These are phyloP conservation scores for Coleophoma cylindrospora DNA, from an alignment of 2,329 filamentous ascomycete species.

Conservation along the genomic window DNA sequence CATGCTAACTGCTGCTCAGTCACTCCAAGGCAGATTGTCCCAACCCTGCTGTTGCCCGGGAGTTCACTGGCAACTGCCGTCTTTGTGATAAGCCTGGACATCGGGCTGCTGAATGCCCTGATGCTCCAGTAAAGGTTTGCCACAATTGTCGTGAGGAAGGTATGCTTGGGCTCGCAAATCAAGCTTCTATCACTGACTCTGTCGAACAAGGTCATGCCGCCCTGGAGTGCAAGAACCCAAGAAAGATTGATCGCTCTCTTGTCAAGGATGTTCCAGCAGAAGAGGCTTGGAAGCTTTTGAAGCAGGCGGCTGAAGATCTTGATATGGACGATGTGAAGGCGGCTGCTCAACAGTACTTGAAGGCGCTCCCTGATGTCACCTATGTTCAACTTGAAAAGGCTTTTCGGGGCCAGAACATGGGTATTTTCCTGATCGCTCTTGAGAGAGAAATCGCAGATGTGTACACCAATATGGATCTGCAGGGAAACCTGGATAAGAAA, in stretches of 20 bases:
- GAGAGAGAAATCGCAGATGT: conserved; percentile 51
- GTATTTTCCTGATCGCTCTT: conserved; percentile 56
- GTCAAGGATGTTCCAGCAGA: conserved; percentile 46
- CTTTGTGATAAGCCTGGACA: conserved; percentile 50
- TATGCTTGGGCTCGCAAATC: conserved; percentile 23
- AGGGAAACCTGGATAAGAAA: conserved; percentile 62
- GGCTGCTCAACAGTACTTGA: conserved; percentile 55
- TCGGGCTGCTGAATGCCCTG: conserved; percentile 57
- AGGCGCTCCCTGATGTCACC: conserved; percentile 50
- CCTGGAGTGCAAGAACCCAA: conserved; percentile 52
- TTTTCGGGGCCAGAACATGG: conserved; percentile 49
- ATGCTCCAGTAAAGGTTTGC: conserved; percentile 50
- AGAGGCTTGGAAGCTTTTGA: conserved; percentile 52
- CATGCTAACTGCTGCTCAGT: conserved; percentile 2
- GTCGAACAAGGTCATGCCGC: conserved; percentile 45
- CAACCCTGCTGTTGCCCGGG: conserved; percentile 41
- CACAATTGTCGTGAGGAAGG: conserved; percentile 58
- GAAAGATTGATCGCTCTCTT: conserved; percentile 49
- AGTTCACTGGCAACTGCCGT: conserved; percentile 53
- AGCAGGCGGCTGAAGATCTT: conserved; percentile 42
- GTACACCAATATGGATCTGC: conserved; percentile 67
- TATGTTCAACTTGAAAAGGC: conserved; percentile 56
- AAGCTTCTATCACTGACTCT: not conserved
- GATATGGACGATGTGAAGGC: conserved; percentile 62
- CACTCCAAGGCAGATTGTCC: conserved; percentile 15